These are phyloP conservation scores for Tetrapisispora fleetii DNA, from an alignment of 805 yeast species.

Conservation along the genomic window DNA sequence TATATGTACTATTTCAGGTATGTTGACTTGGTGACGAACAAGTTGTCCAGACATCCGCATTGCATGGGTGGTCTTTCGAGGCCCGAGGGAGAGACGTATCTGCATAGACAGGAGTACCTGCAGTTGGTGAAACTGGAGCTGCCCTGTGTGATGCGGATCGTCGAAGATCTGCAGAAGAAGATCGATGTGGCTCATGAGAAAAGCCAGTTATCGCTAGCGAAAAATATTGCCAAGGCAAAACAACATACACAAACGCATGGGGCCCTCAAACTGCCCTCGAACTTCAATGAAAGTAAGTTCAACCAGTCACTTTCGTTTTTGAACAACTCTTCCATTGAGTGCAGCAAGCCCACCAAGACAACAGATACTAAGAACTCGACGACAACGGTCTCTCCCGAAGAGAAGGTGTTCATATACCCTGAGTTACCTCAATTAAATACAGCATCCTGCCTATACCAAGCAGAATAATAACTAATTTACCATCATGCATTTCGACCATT, in stretches of 20 bases:
- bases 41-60: conserved; percentile 24
- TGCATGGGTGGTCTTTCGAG: conserved; percentile 1
- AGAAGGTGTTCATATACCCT: conserved; percentile 12
- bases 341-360: not conserved
- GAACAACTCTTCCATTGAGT: conserved; percentile 1
- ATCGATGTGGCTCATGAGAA: conserved; percentile 16
- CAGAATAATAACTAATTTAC: not conserved
- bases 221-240: conserved; percentile 19
- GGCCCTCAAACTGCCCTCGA: conserved; percentile 10
- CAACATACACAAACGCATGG: conserved; percentile 3
- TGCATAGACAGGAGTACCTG: conserved; percentile 17
- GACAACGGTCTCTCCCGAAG: not conserved
- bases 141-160: conserved; percentile 23
- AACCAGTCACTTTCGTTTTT: conserved; percentile 18
- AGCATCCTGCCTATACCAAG: conserved; percentile 8
- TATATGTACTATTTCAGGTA: conserved; percentile 49
- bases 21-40: conserved; percentile 36
- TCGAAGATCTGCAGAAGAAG: conserved; percentile 20
- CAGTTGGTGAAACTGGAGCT: conserved; percentile 26
- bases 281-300: conserved; percentile 22
- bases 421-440: conserved; percentile 20
- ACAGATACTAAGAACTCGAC: not conserved
- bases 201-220: conserved; percentile 20
- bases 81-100: conserved; percentile 2
- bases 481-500: not conserved